A percentile compares a stretch with the other conserved stretches of the same genome.
These are phyloP conservation scores for Monosporascus cannonballus DNA, from an alignment of 2,329 filamentous ascomycete genomes.

Conservation along the genomic window DNA sequence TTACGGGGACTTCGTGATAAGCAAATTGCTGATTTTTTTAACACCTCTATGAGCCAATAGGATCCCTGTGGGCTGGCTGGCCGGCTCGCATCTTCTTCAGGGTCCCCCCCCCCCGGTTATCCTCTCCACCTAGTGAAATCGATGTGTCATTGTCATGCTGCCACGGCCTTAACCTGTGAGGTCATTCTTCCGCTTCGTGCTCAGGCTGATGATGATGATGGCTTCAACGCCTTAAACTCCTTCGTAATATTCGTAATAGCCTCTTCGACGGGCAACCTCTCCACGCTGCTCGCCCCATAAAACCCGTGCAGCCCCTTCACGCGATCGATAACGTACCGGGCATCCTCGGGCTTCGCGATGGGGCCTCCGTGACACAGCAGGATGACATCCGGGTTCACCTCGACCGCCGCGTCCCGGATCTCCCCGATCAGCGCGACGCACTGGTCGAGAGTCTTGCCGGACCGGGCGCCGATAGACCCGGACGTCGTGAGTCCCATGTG, in stretches of 20 bases:
- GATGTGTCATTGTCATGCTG: no score
- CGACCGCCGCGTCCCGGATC: conserved; percentile 54
- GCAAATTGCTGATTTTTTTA: no score
- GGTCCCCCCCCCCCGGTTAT: no score
- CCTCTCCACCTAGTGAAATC: no score
- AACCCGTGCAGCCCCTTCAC: conserved; percentile 65
- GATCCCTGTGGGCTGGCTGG: no score
- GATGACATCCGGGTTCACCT: conserved; percentile 52
- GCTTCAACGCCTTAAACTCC: conserved; percentile 22
- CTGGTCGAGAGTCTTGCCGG: conserved; percentile 57
- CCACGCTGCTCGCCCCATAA: conserved; percentile 66
- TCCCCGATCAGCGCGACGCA: conserved; percentile 55
- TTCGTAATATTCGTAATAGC: conserved; percentile 48
- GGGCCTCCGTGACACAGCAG: conserved; percentile 67
- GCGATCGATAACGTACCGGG: conserved; percentile 53
- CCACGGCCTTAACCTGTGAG: background rate
- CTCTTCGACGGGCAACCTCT: conserved; percentile 60
- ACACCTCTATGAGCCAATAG: no score
- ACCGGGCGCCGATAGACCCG: conserved; percentile 58
- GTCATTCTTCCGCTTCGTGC: background rate
- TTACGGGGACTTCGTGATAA: no score
- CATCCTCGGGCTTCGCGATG: conserved; percentile 58
- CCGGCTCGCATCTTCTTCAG: no score
- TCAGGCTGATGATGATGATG: background rate
- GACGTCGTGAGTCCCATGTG: conserved; percentile 63